phyloP scores from a whole-genome alignment of 176 grass and related monocot genomes.

The Tillandsia leiboldiana region DNA sequence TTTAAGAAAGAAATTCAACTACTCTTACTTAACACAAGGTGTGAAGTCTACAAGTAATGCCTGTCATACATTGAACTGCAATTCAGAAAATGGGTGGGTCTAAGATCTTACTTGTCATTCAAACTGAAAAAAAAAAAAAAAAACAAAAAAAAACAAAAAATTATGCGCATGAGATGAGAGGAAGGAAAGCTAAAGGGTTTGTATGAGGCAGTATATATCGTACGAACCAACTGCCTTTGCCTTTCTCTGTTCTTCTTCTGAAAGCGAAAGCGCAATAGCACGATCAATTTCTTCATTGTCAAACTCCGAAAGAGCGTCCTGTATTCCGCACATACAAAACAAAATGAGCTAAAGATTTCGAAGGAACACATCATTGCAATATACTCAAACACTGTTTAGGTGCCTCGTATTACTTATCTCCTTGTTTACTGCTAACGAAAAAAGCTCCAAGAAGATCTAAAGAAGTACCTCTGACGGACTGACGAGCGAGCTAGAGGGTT shows the following conservation, averaged over 20 bases:
- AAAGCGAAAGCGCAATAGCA: conserved; percentile 89
- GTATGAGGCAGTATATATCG: conserved; percentile 16
- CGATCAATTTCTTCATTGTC: conserved; percentile 83
- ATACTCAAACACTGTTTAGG: not conserved
- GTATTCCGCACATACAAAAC: conserved; percentile 21
- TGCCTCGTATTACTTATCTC: too few relatives aligned
- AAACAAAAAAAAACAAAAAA: conserved; percentile 1
- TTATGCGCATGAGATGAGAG: conserved; percentile 7
- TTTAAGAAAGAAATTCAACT: not conserved
- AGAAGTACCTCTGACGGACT: not conserved
- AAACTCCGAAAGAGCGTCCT: conserved; percentile 47
- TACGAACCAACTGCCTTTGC: conserved; percentile 46
- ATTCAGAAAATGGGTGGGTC: too few relatives aligned
- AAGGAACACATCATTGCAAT: not conserved
- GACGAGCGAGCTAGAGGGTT: not conserved
- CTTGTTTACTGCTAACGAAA: too few relatives aligned
- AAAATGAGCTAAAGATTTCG: not conserved
- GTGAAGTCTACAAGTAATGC: too few relatives aligned
- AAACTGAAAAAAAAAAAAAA: not conserved
- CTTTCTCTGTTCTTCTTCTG: conserved; percentile 68
- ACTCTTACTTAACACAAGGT: not conserved
- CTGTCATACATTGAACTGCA: too few relatives aligned
- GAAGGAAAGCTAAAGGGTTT: conserved; percentile 2
- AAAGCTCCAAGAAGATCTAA: not conserved
- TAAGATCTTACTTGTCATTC: not conserved